phyloP scores from a whole-genome alignment of 2,329 filamentous ascomycete genomes.

The Colletotrichum sp. region DNA sequence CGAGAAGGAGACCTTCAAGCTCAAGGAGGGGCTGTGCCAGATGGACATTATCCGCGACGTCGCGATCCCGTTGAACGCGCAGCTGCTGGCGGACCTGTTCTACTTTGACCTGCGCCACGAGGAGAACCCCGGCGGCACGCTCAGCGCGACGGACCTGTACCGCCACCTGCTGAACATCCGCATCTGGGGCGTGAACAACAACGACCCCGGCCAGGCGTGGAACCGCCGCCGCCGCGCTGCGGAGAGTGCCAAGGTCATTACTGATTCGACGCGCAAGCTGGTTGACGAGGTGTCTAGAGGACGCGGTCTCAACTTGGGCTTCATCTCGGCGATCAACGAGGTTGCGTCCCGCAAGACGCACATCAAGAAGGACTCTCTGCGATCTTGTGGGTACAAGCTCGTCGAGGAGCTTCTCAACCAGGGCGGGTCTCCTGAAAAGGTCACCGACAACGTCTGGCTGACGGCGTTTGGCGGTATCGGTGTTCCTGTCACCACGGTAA shows the following conservation, averaged over 20 bases:
- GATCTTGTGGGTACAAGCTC: slow-evolving; percentile 42
- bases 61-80: slow-evolving; percentile 62
- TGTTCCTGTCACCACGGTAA: slow-evolving; percentile 41
- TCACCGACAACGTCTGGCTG: slow-evolving; percentile 42
- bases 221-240: slow-evolving; percentile 47
- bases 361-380: slow-evolving; percentile 36
- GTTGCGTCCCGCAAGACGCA: slow-evolving; percentile 31
- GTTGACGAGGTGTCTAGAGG: slow-evolving; percentile 39
- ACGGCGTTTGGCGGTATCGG: slow-evolving; percentile 44
- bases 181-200: slow-evolving; percentile 51
- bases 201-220: slow-evolving; percentile 51
- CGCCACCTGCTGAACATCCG: slow-evolving; percentile 47
- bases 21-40: slow-evolving; percentile 41
- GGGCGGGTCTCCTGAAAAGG: slow-evolving; percentile 34
- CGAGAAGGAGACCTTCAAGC: slow-evolving; percentile 39
- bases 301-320: slow-evolving; percentile 35
- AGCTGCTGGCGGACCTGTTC: slow-evolving; percentile 61
- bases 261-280: slow-evolving; percentile 42
- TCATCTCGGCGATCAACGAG: slow-evolving; percentile 32
- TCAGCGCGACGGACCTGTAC: slow-evolving; percentile 47
- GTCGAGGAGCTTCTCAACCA: slow-evolving; percentile 40
- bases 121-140: slow-evolving; percentile 55
- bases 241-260: slow-evolving; percentile 41
- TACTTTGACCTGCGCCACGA: slow-evolving; percentile 62
- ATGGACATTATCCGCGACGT: slow-evolving; percentile 55